Conservation (phyloP, 169 alveolate genomes). For the Babesia divergens region DNA sequence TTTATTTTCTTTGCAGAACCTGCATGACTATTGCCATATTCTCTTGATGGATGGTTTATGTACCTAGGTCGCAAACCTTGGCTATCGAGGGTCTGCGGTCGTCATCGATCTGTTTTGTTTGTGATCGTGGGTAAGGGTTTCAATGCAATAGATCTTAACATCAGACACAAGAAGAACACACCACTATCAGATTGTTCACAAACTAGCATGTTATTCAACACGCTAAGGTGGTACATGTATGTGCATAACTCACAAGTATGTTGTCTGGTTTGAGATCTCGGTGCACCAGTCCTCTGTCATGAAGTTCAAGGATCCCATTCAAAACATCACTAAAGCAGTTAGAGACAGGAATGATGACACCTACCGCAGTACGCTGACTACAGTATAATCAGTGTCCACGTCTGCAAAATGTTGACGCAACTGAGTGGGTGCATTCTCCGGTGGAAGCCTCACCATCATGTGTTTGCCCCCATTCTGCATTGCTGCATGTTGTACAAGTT, state of each 20-base stretch:
- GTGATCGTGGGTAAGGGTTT: neutral
- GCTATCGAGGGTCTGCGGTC: conserved; percentile 51
- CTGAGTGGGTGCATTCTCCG: neutral
- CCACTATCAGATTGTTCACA: neutral
- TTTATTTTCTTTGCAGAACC: conserved; percentile 25
- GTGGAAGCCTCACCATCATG: neutral
- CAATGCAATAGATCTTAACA: neutral
- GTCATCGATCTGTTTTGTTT: conserved; percentile 54
- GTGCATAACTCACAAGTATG: conserved; percentile 51
- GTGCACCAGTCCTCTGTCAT: conserved; percentile 68
- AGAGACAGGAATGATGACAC: neutral
- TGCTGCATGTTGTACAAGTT: neutral
- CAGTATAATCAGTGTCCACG: neutral
- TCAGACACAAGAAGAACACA: neutral
- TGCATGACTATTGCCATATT: neutral
- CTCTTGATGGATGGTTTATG: neutral
- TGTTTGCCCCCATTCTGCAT: neutral
- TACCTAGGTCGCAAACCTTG: conserved; percentile 74
- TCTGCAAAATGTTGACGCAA: neutral
- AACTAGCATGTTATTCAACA: neutral
- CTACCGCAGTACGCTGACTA: neutral
- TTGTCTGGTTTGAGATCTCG: conserved; percentile 77
- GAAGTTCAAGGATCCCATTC: conserved; percentile 66
- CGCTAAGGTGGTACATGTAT: neutral
- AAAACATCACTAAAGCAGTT: conserved; percentile 58